phyloP scores from a whole-genome alignment of 345 rosid genomes.

The Brassica nigra region DNA sequence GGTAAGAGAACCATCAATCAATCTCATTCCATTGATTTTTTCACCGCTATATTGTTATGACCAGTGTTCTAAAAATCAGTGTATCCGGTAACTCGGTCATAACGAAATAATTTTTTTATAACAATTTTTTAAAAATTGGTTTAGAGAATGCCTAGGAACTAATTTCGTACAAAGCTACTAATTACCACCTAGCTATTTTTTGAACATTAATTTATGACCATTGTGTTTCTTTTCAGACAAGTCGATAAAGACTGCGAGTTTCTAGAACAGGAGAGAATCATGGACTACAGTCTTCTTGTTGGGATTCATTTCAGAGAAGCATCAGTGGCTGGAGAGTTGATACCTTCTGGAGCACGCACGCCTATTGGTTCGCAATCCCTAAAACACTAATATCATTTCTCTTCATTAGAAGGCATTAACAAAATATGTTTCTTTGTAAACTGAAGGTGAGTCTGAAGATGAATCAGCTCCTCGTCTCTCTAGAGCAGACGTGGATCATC shows the following conservation, averaged over 20 bases:
- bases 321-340: slow-evolving; percentile 57
- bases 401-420: background rate
- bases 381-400: background rate
- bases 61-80: background rate
- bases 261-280: slow-evolving; percentile 89
- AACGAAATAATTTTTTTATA: too few relatives aligned
- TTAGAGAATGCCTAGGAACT: too few relatives aligned
- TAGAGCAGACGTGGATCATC: slow-evolving; percentile 43
- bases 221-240: slow-evolving; percentile 52
- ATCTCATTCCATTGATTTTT: background rate
- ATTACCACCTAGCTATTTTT: too few relatives aligned
- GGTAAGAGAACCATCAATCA: slow-evolving; percentile 46
- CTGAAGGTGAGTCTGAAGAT: slow-evolving; percentile 36
- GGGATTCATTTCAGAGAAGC: slow-evolving; percentile 89
- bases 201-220: too few relatives aligned
- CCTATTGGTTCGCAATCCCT: slow-evolving; percentile 31
- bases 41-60: background rate
- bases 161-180: too few relatives aligned
- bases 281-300: slow-evolving; percentile 92
- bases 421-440: background rate
- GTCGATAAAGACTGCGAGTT: slow-evolving; percentile 88
- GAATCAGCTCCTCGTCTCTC: slow-evolving; percentile 44
- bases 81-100: too few relatives aligned
- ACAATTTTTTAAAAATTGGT: too few relatives aligned
- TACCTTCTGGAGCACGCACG: slow-evolving; percentile 56